phyloP scores from a whole-genome alignment of 208 protist genomes.

The Naegleria lovaniensis region DNA sequence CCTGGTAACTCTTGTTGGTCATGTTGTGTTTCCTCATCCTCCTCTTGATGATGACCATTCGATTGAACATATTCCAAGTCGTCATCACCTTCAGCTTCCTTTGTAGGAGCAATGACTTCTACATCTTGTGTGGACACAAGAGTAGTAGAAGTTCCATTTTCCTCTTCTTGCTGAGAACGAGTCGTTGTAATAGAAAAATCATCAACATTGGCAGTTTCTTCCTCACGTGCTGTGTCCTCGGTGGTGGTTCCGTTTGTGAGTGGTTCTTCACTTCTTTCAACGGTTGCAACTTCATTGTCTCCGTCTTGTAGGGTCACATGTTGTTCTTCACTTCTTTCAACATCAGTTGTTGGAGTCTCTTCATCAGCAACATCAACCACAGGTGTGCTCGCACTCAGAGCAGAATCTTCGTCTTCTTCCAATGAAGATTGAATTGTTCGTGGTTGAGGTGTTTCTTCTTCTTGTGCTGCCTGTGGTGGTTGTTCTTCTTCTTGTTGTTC shows the following conservation, averaged over 20 bases:
- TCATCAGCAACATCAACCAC: not conserved
- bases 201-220: not conserved
- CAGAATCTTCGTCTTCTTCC: not conserved
- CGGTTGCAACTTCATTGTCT: not conserved
- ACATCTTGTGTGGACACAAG: not conserved
- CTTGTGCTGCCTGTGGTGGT: not conserved
- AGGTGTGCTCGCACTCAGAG: not conserved
- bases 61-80: not conserved
- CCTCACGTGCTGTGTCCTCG: not conserved
- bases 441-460: not conserved
- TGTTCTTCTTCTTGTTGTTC: not conserved
- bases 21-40: not conserved
- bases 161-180: not conserved
- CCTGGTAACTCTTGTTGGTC: too few relatives aligned
- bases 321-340: not conserved
- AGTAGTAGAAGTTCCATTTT: not conserved
- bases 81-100: not conserved
- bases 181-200: not conserved
- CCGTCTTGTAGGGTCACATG: too few relatives aligned
- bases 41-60: not conserved
- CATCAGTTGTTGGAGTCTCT: too few relatives aligned
- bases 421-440: too few relatives aligned
- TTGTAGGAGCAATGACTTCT: too few relatives aligned
- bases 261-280: not conserved
- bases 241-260: not conserved